Base-by-base conservation (phyloP, 2,329 filamentous ascomycete species). In the Xenosphaeropsis pyriputrescens region DNA sequence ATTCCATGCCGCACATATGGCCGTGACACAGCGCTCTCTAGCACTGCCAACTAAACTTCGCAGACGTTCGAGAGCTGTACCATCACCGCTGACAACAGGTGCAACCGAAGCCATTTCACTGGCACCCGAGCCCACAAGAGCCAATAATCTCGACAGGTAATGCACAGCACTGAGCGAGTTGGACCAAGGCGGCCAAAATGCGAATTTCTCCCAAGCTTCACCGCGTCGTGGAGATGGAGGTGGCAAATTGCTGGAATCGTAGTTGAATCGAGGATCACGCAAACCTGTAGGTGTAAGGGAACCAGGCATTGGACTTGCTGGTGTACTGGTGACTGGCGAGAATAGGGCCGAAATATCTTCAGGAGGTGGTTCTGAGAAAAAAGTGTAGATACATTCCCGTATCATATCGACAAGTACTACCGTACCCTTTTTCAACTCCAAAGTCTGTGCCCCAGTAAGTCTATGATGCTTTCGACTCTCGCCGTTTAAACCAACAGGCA, bases 181-280 rank as follows among this genome's bases (percentile, higher is more conserved):
- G 2, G 86, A 83, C 61, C 83, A 80, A 0, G 89, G 91, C 4
- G 89, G 88, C 88, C 89, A 96, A 58, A 96, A 98, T 0, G 88
- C 89, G 57, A 91, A 75, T 61, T 89, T 81, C 53, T 96, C 91
- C 85, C 86, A 96, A 0, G 79, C 64, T 49, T 94, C 85, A 5
- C 88, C 89, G 33, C 72, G 73, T 47, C 70, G 83, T 0, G 85
- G 84, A 0, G 82, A 85, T 1, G 79, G 77, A 9, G 78, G 75
- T 2, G 85, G 88, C 2, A 84, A 64, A 44, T 83, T 86, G 51
- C 72, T 80, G 0, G 75, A 67, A 51, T 94, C 85, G 42, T 94
- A 75, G 39, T 78, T 81, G 58, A 93, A 89, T 2, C 82, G 74
- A 34, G 80, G 77, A 47, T 85, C 81, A 38, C 76, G 72, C 1